Evolutionary conservation across 306 rosid species (phyloP), one percentile per base, ranked within the genome.

Genomic region (Arachis hypogaea): DNA sequence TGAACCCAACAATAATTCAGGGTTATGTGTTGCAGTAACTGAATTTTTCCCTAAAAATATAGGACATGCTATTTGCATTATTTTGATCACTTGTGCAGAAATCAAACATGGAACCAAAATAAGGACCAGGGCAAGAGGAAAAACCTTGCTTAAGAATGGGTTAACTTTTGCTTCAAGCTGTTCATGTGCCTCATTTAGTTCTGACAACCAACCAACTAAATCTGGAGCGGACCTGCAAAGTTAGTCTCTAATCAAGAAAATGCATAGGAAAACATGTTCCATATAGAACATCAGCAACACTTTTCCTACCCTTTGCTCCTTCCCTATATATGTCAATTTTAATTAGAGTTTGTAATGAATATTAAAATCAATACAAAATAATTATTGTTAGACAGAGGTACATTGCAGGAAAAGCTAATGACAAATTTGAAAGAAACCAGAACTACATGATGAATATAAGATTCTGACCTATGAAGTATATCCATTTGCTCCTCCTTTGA

Each of bases 201-300:
- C 97, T 30, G 91, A 84, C 78, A 89, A 87, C 89, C 92, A 86
- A 75, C 84, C 87, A 82, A 85, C 79, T 69, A 91, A 83, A 71
- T 93, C 97, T 2, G 97, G 93, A 69, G 96, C 91, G 67, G 96
- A 86, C 72, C 98, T 93, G 93, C 71, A 79, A 71, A 76, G 70
- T 67, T 47, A 68, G 40, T 52, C 71, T 58, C 61, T 49, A 50
- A 61, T 30, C 62, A 70, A 62, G 64, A 60, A 79, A 29, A 69
- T 59, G 28, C 50, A 55, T 16, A 40, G 42, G 68, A 61, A 66
- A 61, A 22, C 67, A 66, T 28, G 50, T 44, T 42, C 29, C 43
- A 49, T n/a, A 38, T 22, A 67, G 63, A 68, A 36, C 44, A 58
- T 28, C 78, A 63, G 16, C 2, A 11, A 66, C 50, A 46, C 44